Base-by-base conservation (phyloP, 495 filamentous ascomycete species). In the Lasiosphaeris hirsuta region DNA sequence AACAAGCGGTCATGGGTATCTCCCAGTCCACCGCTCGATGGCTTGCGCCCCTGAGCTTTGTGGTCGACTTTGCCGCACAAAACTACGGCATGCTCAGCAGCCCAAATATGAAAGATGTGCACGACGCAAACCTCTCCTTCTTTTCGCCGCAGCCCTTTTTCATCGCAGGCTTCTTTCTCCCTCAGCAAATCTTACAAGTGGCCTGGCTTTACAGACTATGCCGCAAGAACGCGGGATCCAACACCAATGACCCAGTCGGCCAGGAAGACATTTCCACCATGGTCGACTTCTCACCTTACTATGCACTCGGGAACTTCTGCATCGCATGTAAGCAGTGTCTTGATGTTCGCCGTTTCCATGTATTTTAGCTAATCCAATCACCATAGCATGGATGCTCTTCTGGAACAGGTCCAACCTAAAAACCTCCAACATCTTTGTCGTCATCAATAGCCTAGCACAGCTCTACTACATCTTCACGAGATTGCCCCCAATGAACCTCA, bases 151-250 rank as follows among this genome's bases (percentile, higher is more conserved):
- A 80, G 51, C 77, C 78, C 7, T 77, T 61, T 57, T 81, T 80
- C 70, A 82, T 82, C 51, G 79, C 50, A 10, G 79, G 57, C 51
- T 81, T 82, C 65, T 82, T 82, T 69, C 77, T 78, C 64, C 75
- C 77, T 2, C 79, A 82, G 64, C 79, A 82, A 58, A 49, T 81
- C 39, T 75, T 82, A 62, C 77, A 82, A 60, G 59, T 80, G 13
- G 70, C 64, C 6, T 82, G 77, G 76, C 65, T 81, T 5, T 81
- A 76, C 58, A 65, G 70, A 48, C 67, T 81, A 7, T 79, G 71
- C 64, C 74, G 69, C 43, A 0, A 0, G 10, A 7, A 10, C 30
- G 4, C 10, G 10, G 10, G 23, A 13, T 65, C 77, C 15, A 66
- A 77, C 53, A 47, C 63, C 14, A 69, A 54, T 19, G 72, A 73